Conservation (phyloP, 768 basidiomycete genomes). For the Tricholoma hemisulphureum region DNA sequence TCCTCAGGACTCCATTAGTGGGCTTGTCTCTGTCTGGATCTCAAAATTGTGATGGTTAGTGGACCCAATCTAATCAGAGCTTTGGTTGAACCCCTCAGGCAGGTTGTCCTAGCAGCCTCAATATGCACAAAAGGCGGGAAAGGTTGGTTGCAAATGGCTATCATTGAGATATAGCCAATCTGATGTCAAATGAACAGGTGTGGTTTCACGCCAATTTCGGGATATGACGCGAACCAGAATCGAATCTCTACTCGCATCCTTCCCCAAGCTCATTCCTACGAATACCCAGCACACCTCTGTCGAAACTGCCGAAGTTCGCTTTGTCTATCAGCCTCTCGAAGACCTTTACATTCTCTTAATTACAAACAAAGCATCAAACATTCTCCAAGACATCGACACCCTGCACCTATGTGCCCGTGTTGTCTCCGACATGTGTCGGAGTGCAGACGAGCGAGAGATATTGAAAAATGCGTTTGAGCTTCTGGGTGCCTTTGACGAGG, state of each 20-base stretch:
- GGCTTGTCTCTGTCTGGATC: not conserved
- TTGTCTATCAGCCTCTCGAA: constrained; percentile 95
- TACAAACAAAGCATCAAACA: constrained; percentile 99
- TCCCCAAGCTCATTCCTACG: constrained; percentile 94
- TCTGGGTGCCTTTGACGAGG: constrained; percentile 94
- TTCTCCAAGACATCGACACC: constrained; percentile 96
- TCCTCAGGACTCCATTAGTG: not conserved
- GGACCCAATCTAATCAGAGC: not conserved
- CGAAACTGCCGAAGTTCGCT: constrained; percentile 92
- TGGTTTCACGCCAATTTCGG: constrained; percentile 94
- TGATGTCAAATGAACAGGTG: constrained; percentile 52
- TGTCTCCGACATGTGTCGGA: constrained; percentile 87
- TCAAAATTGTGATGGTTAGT: not conserved
- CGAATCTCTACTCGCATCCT: constrained; percentile 93
- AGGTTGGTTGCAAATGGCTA: constrained; percentile 49
- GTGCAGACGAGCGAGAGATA: constrained; percentile 87
- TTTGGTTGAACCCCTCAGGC: not conserved
- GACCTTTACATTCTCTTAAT: constrained; percentile 96
- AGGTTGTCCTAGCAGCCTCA: constrained; percentile 93
- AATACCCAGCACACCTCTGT: constrained; percentile 97
- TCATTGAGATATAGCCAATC: not conserved
- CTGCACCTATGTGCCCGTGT: constrained; percentile 92
- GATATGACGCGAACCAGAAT: constrained; percentile 91
- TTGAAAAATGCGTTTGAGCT: constrained; percentile 89
- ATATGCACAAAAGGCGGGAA: constrained; percentile 95